Base-by-base conservation (phyloP, 2,329 filamentous ascomycete genomes). In the Colletotrichum theobromicola region DNA sequence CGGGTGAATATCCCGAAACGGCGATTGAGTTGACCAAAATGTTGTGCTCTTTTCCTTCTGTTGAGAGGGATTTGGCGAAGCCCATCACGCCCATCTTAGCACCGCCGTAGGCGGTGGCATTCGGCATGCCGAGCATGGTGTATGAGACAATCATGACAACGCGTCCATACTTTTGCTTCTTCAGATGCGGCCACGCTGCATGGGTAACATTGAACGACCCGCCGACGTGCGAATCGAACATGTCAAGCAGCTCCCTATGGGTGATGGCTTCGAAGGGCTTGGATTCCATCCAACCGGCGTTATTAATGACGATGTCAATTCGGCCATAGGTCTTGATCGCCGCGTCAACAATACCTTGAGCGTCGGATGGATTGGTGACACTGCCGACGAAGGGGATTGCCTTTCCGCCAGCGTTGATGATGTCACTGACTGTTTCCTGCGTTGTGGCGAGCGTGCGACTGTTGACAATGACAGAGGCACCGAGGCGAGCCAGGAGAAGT, bases 391-490 rank as follows among this genome's bases (percentile, higher is more conserved):
- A 53, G 46, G 50, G 50, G 15, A 28, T n/a, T 7, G 64, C 64
- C 32, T 67, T 55, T 7, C 50, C 46, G 4, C 64, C 64, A 4
- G 28, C 46, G 5, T 42, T 46, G n/a, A 18, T 18, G 37, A 65
- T 65, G 50, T 57, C 50, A 21, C 26, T 15, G 9, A 65, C 62
- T 5, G 62, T 65, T 4, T 21, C 35, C 21, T 65, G 26, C 1
- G 62, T 8, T 21, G 62, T 65, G 24, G 15, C 8, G 13, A 24
- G 21, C 18, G 35, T 50, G 5, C 21, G 30, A 26, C 62, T 65
- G 28, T 78, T 78, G 26, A 78, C 70, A 15, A 79, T 72, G 6
- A 78, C 76, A 6, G 50, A 35, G 10, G 77, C 77, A 12, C 77
- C 77, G 16, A 68, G 72, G 58, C 32, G 42, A 5, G 74, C 77